Base-by-base conservation (phyloP, 345 rosid species). In the Pugionium dolabratum region DNA sequence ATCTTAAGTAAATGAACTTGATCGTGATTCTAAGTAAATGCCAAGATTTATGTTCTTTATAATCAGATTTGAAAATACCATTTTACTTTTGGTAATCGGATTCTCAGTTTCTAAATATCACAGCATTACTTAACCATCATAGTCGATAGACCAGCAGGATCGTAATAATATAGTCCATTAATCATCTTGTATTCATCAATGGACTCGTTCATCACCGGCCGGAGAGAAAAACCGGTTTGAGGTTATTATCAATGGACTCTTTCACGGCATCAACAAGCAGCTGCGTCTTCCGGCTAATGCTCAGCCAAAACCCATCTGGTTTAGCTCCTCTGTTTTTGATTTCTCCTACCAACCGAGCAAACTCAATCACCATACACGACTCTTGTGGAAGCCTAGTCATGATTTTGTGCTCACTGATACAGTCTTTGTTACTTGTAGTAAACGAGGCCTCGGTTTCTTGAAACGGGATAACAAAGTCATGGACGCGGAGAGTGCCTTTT, bases 291-390 rank as follows among this genome's bases (percentile, higher is more conserved):
- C 95, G 74, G 57, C 93, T 89, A 48, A 75, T 47, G 29, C 63
- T 70, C 0, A 87, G 74, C 98, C 96, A 89, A 75, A 73, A 80
- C 37, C 59, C 70, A 54, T 89, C 93, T 0, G 91, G 95, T 63
- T 82, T 81, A 10, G 81, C 78, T 18, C 96, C 90, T 10, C 70
- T 72, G 10, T 59, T 54, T 52, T 87, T 81, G 1, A 84, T 77
- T 36, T 79, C 71, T 26, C 74, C 74, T 1, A 86, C 95, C 79
- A 89, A 70, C 62, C 76, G 50, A 6, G 86, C 79, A 71, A 92
- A 89, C 79, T 87, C 96, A 46, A 61, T 81, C 66, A 92, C 92
- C 98, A 89, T 85, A 66, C 79, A 70, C 30, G 72, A 88, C 75
- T 89, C 98, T 70, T 92, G 96, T 2, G 98, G 88, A 54, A 89